phyloP scores from a whole-genome alignment of 2,329 filamentous ascomycete genomes.

The Colletotrichum sp. region DNA sequence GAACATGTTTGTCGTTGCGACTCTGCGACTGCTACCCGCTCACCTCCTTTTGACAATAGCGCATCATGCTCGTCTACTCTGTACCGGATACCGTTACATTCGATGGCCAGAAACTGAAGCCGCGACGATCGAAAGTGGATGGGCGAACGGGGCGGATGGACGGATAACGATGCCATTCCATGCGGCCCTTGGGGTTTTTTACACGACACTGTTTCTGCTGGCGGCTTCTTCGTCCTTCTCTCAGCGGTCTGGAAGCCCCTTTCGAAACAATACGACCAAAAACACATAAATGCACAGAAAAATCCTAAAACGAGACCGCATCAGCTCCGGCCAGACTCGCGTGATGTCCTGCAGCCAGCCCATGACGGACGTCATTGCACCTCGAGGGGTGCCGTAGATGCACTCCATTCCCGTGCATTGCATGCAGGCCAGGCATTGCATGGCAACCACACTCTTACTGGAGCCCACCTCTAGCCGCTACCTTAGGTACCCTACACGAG shows the following conservation, averaged over 20 bases:
- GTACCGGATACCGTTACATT: constrained; percentile 12
- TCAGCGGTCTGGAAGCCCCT: not conserved
- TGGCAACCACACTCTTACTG: not conserved
- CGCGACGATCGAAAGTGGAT: constrained; percentile 13
- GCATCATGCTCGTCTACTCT: not conserved
- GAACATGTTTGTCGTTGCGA: not conserved
- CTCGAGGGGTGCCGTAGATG: constrained; percentile 10
- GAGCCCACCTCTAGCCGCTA: not conserved
- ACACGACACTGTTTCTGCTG: not conserved
- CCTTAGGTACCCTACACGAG: not conserved
- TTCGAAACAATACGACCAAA: not conserved
- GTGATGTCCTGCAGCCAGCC: constrained; percentile 12
- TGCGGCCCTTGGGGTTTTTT: not conserved
- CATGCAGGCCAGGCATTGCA: constrained; percentile 8
- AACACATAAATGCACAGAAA: not conserved
- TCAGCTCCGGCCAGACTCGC: constrained; percentile 3
- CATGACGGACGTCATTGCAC: constrained; percentile 14
- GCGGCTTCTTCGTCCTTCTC: not conserved
- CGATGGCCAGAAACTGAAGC: not conserved
- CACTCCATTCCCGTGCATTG: constrained; percentile 16
- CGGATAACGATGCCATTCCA: not conserved
- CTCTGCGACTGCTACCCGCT: not conserved
- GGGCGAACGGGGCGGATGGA: not conserved
- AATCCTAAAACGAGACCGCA: not conserved
- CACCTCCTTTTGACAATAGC: not conserved